Evolutionary conservation across 164 flowering plant genomes (phyloP).

Genomic region (Umbilicus rupestris): DNA sequence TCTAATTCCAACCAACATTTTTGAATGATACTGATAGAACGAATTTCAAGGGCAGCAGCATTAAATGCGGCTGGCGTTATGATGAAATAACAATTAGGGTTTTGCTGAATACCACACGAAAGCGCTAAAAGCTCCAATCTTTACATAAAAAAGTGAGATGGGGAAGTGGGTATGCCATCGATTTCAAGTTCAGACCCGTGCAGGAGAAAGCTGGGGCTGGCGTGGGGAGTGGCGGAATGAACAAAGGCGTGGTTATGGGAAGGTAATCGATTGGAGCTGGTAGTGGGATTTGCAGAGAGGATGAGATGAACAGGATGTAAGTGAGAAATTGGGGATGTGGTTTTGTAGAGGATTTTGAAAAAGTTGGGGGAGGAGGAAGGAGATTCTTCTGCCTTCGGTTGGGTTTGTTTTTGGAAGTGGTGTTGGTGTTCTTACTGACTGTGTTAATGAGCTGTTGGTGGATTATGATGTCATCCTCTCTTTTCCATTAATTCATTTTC

Average conservation of each 20-base stretch:
- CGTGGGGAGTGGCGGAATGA: background rate
- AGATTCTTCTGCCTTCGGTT: background rate
- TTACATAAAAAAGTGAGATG: background rate
- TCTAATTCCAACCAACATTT: background rate
- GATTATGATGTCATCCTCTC: constrained; percentile 1
- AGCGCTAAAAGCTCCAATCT: background rate
- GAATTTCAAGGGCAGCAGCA: background rate
- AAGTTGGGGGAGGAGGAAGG: background rate
- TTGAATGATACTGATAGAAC: background rate
- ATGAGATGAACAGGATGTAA: background rate
- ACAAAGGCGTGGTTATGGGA: background rate
- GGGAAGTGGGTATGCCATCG: background rate
- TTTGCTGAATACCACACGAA: background rate
- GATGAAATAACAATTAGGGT: constrained; percentile 1
- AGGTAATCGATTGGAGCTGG: background rate
- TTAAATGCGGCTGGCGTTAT: background rate
- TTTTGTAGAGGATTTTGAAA: constrained; percentile 1
- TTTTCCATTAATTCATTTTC: background rate
- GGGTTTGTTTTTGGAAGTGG: constrained; percentile 5
- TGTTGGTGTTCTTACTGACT: constrained; percentile 4
- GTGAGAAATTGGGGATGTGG: background rate
- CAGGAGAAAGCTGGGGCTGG: background rate
- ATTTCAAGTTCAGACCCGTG: constrained; percentile 1
- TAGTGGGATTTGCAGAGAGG: background rate
- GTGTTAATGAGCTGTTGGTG: background rate